phyloP scores from a whole-genome alignment of 495 filamentous ascomycete species.

The Aspergillus carlsbadensis region DNA sequence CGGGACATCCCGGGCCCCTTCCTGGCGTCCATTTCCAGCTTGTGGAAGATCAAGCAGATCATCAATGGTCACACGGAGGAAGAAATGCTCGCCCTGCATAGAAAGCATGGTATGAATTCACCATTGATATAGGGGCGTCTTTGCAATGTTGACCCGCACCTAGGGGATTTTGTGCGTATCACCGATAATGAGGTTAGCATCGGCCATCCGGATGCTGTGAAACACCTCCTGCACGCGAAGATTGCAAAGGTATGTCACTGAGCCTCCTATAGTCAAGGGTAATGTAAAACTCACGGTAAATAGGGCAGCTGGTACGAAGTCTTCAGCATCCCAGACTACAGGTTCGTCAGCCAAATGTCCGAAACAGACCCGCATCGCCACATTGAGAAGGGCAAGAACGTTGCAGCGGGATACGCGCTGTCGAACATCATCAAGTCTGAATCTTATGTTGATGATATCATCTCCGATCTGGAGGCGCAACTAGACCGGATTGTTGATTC shows the following conservation, averaged over 20 bases:
- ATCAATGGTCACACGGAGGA: conserved; percentile 39
- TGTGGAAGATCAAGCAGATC: conserved; percentile 41
- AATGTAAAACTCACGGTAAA: background rate
- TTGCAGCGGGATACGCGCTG: conserved; percentile 38
- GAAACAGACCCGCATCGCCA: conserved; percentile 36
- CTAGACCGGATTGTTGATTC: conserved; percentile 26
- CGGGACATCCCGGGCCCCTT: conserved; percentile 41
- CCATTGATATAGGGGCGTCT: background rate
- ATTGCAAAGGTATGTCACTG: conserved; percentile 24
- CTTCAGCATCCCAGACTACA: conserved; percentile 39
- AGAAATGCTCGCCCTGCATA: conserved; percentile 33
- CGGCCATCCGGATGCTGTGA: conserved; percentile 43
- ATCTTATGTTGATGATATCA: conserved; percentile 32
- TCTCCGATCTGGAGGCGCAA: conserved; percentile 29
- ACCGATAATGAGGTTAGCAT: conserved; percentile 48
- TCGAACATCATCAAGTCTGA: conserved; percentile 44
- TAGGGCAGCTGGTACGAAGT: conserved; percentile 32
- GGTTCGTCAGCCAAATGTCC: conserved; percentile 45
- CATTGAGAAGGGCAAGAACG: conserved; percentile 30
- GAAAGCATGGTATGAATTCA: conserved; percentile 37
- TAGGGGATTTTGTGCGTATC: conserved; percentile 48
- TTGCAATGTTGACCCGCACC: no score
- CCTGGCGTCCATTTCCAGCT: conserved; percentile 36
- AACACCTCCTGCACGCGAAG: conserved; percentile 27
- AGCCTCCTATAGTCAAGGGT: no score